phyloP scores from a whole-genome alignment of 1,284 basidiomycete genomes.

The Meira nashicola region DNA sequence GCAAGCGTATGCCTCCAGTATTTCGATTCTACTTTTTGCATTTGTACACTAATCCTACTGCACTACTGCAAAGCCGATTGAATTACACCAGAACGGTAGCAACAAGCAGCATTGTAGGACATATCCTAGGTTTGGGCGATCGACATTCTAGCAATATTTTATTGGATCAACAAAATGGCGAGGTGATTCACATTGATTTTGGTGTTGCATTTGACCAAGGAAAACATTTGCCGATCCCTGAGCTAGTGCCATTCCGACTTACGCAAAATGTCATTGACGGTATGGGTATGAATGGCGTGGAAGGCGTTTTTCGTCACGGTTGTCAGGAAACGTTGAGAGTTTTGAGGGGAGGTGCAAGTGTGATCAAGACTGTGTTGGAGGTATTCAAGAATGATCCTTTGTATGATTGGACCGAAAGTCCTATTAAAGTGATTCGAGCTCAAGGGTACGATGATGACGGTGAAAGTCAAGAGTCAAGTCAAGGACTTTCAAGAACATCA shows the following conservation, averaged over 20 bases:
- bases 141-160: conserved; percentile 89
- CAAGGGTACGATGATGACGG: conserved; percentile 22
- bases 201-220: conserved; percentile 96
- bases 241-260: conserved; percentile 88
- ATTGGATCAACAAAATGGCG: conserved; percentile 75
- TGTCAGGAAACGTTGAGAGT: conserved; percentile 90
- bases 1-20: conserved; percentile 69
- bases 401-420: conserved; percentile 67
- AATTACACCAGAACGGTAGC: conserved; percentile 87
- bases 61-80: conserved; percentile 89
- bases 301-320: conserved; percentile 91
- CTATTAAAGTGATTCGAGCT: conserved; percentile 34
- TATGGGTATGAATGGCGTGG: conserved; percentile 80
- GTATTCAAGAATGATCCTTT: conserved; percentile 96
- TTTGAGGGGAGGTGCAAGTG: conserved; percentile 73
- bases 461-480: not conserved
- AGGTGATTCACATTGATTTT: conserved; percentile 89
- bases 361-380: conserved; percentile 89
- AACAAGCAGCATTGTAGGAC: conserved; percentile 87
- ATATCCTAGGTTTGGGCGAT: conserved; percentile 87
- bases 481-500: not conserved
- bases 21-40: conserved; percentile 94
- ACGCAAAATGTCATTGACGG: conserved; percentile 91
- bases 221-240: conserved; percentile 72
- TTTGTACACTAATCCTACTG: conserved; percentile 74